Evolutionary conservation across 2,329 filamentous ascomycete species (phyloP), one percentile per base, ranked within the genome.

Genomic region (Fusarium sp.): DNA sequence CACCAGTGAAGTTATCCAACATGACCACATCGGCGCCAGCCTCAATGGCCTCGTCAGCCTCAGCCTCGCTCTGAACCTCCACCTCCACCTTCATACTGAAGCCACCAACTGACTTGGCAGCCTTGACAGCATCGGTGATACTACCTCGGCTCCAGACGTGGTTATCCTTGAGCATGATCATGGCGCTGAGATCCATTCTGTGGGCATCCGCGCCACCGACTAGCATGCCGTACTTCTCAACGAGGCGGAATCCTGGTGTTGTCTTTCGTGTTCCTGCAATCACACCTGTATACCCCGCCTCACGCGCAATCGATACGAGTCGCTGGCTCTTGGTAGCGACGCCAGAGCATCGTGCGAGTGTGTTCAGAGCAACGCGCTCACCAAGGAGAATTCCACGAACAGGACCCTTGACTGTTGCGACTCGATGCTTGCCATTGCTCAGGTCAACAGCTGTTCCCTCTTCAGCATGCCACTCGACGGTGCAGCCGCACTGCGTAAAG

Each of bases 81-180:
- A 99, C 96, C 85, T 99, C 96, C 44, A 99, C 89, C 87, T 98
- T 99, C 67, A 97, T 87, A 44, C 93, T 91, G 83, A 98, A 99
- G 0, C 96, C 96, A 13, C 91, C 96, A 0, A 92, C 94, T 16
- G 91, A 88, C 81, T 94, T 94, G 30, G 96, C 96, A 5, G 96
- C 94, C 44, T 86, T 86, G 30, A 99, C 95, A 10, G 96, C 96
- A 28, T 93, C 90, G 3, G 93, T 91, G 82, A 99, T 98, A 80
- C 93, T 94, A 32, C 92, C 92, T 60, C 93, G 92, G 71, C 94
- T 94, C 93, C 96, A 98, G 64, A 99, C 92, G 83, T 99, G 96
- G 83, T 99, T 99, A 84, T 99, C 96, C 86, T 99, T 99, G 74
- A 99, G 88, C 96, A 99, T 99, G 64, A 95, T 95, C 96, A 99